Evolutionary conservation across 192 early-diverging fungal genomes (phyloP).

Genomic region (Coemansia sp.): DNA sequence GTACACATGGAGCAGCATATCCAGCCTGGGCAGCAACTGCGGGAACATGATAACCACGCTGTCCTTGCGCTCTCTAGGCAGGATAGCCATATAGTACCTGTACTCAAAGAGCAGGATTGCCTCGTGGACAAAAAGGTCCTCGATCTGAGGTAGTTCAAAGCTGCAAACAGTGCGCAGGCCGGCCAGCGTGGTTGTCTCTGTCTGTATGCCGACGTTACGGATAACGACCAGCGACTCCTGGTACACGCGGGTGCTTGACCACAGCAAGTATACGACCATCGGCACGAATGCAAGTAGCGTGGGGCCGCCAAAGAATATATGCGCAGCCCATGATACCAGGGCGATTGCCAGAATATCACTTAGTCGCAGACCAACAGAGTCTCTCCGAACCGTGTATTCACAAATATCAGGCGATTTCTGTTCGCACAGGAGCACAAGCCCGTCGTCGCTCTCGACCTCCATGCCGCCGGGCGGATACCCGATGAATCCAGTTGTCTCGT

Average conservation of each 20-base stretch:
- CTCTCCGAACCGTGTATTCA: constrained; percentile 34
- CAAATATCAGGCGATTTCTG: constrained; percentile 49
- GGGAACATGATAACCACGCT: constrained; percentile 48
- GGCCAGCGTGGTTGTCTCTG: constrained; percentile 34
- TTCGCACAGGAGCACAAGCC: constrained; percentile 41
- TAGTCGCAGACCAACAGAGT: constrained; percentile 25
- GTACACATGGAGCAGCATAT: constrained; percentile 38
- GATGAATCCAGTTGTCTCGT: constrained; percentile 25
- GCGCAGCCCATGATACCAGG: constrained; percentile 46
- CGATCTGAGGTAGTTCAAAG: constrained; percentile 34
- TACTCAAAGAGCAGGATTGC: constrained; percentile 47
- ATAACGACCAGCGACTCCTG: constrained; percentile 48
- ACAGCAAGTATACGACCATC: constrained; percentile 31
- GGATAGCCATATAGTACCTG: constrained; percentile 51
- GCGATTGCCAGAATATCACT: constrained; percentile 44
- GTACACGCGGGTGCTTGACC: constrained; percentile 38
- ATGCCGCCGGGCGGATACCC: constrained; percentile 49
- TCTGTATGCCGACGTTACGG: constrained; percentile 49
- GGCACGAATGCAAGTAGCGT: constrained; percentile 29
- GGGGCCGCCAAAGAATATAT: constrained; percentile 46
- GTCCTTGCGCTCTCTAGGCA: constrained; percentile 24
- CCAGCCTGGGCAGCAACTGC: constrained; percentile 35
- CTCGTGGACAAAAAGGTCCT: constrained; percentile 48
- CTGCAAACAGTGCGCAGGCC: constrained; percentile 33
- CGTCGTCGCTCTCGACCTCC: constrained; percentile 30